Evolutionary conservation across 2,329 filamentous ascomycete species (phyloP), one percentile per base, ranked within the genome.

Genomic region (Colletotrichum tanaceti): DNA sequence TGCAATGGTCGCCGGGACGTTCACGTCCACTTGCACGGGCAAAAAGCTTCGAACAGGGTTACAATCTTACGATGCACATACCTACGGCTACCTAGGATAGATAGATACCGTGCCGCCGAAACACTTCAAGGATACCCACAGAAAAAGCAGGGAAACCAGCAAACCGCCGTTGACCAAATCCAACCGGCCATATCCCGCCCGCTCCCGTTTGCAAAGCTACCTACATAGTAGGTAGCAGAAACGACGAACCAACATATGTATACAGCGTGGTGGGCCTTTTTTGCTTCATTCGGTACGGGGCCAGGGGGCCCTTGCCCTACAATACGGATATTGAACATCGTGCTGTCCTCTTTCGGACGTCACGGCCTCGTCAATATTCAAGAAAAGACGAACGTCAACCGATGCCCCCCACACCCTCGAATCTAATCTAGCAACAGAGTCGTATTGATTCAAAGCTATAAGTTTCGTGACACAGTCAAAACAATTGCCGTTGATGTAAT

Each of bases 1-100:
- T 46, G 39, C 43, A 14, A 18, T 32, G 32, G 53, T 32, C 46
- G 52, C 41, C n/a, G 20, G 38, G n/a, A 22, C 44, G 20, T 46
- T 22, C 44, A 16, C 41, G 46, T 43, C 41, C 49, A 20, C 46
- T 35, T 47, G 49, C 35, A 49, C 35, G 28, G 24, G 54, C 49
- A 60, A n/a, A n/a, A 38, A 55, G 50, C n/a, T 39, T 55, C 35
- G n/a, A 35, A 44, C 61, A 65, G 55, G 65, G 61, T 41, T 49
- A 58, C 32, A 55, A 54, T 68, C 61, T 65, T 28, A 24, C n/a
- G n/a, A n/a, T n/a, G n/a, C n/a, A 68, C 65, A 60, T 59, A 59
- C 65, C 65, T 68, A n/a, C n/a, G n/a, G n/a, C n/a, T n/a, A n/a
- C n/a, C 28, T 32, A 32, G 28, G 28, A 32, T 32, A 32, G 28